phyloP scores from a whole-genome alignment of 208 protist genomes.

The Wallacemonas collosoma region DNA sequence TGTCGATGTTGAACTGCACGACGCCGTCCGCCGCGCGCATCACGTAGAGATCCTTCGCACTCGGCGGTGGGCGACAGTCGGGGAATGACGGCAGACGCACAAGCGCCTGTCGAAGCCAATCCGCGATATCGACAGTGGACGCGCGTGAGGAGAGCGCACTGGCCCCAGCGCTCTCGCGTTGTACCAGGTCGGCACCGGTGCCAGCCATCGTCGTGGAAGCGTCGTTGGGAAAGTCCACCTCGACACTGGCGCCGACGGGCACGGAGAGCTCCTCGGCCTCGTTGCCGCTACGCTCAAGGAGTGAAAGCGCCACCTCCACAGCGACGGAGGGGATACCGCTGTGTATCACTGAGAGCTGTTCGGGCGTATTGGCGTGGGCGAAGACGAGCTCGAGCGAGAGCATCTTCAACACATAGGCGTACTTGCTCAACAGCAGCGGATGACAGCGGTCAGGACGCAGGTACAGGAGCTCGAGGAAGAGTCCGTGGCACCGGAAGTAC shows the following conservation, averaged over 20 bases:
- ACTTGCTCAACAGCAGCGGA: slow-evolving; percentile 77
- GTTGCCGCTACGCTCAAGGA: slow-evolving; percentile 35
- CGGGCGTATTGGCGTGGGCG: slow-evolving; percentile 34
- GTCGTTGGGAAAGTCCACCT: slow-evolving; percentile 2
- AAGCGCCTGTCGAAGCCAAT: slow-evolving; percentile 65
- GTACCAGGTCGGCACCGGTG: no score
- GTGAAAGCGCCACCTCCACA: slow-evolving; percentile 45
- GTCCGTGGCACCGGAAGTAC: slow-evolving; percentile 42
- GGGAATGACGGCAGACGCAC: slow-evolving; percentile 62
- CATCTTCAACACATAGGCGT: slow-evolving; percentile 87
- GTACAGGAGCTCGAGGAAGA: slow-evolving; percentile 70
- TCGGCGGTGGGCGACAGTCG: slow-evolving; percentile 32
- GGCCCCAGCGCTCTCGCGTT: background rate
- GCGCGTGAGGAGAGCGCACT: slow-evolving; percentile 22
- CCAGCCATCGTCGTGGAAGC: background rate
- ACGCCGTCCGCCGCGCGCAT: slow-evolving; percentile 49
- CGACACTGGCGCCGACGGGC: background rate
- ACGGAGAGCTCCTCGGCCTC: slow-evolving; percentile 12
- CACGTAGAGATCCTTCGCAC: slow-evolving; percentile 51
- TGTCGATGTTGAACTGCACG: slow-evolving; percentile 73
- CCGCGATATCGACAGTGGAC: slow-evolving; percentile 42
- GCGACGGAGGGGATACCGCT: slow-evolving; percentile 43
- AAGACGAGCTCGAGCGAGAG: slow-evolving; percentile 72
- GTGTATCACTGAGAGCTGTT: slow-evolving; percentile 36
- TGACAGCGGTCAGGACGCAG: slow-evolving; percentile 47